These are phyloP conservation scores for Arachis monticola DNA, from an alignment of 331 rosid species.

Conservation along the genomic window DNA sequence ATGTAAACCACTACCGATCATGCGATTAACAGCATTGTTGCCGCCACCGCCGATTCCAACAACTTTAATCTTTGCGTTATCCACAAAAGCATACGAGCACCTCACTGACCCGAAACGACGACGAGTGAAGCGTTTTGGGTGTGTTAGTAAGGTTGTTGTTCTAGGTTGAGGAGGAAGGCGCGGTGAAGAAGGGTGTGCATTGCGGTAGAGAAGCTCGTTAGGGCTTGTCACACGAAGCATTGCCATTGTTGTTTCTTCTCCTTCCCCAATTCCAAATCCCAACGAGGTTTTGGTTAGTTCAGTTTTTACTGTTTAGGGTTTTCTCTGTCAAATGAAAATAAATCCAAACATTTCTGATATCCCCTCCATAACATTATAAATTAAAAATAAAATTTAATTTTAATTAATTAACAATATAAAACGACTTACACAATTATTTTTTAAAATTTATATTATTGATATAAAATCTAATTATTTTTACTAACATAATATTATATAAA, in stretches of 20 bases:
- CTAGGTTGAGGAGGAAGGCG: constrained; percentile 42
- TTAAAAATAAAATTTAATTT: no score
- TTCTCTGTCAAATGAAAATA: constrained; percentile 16
- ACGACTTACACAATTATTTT: no score
- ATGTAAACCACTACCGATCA: constrained; percentile 95
- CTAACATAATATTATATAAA: no score
- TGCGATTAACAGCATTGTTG: constrained; percentile 98
- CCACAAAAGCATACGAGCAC: constrained; percentile 69
- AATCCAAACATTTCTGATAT: constrained; percentile 1
- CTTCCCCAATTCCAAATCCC: background rate
- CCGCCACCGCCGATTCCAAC: constrained; percentile 99
- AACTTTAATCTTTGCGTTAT: constrained; percentile 92
- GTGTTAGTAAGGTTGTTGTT: constrained; percentile 18
- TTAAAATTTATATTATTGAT: no score
- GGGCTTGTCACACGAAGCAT: constrained; percentile 56
- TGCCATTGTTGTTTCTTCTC: constrained; percentile 48
- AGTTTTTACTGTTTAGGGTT: constrained; percentile 43
- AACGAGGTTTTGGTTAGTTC: background rate
- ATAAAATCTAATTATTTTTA: no score
- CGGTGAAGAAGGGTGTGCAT: constrained; percentile 44
- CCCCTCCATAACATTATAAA: background rate
- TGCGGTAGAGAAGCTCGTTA: constrained; percentile 52
- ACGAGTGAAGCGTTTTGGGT: constrained; percentile 38
- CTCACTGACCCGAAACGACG: constrained; percentile 46
- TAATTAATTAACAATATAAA: no score